Evolutionary conservation across 441 rosid genomes (phyloP).

Genomic region (Populus hybrid): DNA sequence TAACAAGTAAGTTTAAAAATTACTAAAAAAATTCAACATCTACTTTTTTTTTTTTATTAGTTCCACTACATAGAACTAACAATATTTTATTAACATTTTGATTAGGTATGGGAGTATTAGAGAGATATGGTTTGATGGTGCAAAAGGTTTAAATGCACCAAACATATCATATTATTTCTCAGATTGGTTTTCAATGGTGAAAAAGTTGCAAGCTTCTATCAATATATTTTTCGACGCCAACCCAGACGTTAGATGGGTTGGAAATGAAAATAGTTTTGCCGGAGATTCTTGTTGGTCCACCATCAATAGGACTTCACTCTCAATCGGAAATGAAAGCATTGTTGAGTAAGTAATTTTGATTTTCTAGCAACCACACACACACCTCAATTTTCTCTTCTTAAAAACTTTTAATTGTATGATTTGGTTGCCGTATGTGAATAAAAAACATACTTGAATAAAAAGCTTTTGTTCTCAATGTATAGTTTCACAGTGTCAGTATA

Average conservation of each 20-base stretch:
- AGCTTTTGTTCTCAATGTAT: neutral
- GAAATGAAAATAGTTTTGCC: constrained; percentile 60
- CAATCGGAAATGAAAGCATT: constrained; percentile 57
- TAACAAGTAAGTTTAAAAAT: constrained; percentile 28
- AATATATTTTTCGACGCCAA: constrained; percentile 76
- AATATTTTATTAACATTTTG: neutral
- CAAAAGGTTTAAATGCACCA: constrained; percentile 54
- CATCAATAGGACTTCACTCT: constrained; percentile 51
- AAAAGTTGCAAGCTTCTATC: constrained; percentile 63
- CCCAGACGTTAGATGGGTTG: constrained; percentile 69
- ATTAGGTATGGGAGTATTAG: constrained; percentile 49
- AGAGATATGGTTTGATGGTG: constrained; percentile 86
- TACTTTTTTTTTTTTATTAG: neutral
- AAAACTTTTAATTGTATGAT: no score
- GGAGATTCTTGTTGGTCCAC: constrained; percentile 65
- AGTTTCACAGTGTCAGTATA: neutral
- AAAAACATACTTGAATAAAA: no score
- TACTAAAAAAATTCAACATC: neutral
- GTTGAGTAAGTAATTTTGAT: constrained; percentile 33
- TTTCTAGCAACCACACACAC: neutral
- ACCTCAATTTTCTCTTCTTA: neutral
- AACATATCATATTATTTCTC: constrained; percentile 62
- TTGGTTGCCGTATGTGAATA: neutral
- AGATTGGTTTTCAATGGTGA: constrained; percentile 79
- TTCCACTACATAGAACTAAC: neutral